Base-by-base conservation (phyloP, 2,329 filamentous ascomycete genomes). In the Aspergillus texensis region DNA sequence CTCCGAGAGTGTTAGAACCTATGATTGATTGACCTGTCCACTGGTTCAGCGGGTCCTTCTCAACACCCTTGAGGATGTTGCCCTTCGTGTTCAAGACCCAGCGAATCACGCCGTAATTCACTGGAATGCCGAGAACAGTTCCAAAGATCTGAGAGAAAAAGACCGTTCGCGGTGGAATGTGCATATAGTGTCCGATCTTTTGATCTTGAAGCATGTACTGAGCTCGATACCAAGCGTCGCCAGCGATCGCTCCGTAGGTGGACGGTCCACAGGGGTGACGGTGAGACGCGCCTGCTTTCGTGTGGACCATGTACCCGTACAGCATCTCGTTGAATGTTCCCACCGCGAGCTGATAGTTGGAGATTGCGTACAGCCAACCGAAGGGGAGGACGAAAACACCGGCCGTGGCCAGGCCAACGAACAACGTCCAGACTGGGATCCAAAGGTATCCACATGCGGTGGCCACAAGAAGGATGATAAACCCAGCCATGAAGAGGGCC, bases 121-220 rank as follows among this genome's bases (percentile, higher is more conserved):
- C 83, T 0, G 86, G 86, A 8, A 89, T 80, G 6, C 86, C 86
- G 48, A 89, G 78, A 9, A 86, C 74, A 19, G 84, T 85, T 4
- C 85, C 87, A 36, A 88, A 86, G 4, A 89, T 78, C 68, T 89
- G 86, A 1, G 84, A 85, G 71, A 88, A 86, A 76, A 89, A 88
- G 6, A 88, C 82, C 0, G 83, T 78, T 14, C 84, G 82, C 1
- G 86, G 86, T 0, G 86, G 85, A 0, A 89, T 80, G 59, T 89
- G 85, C 82, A 87, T 86, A 67, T 88, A 89, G 67, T 88, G 86
- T 0, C 86, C 86, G n/a, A 89, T 87, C 69, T 88, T 87, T 70
- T 86, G 84, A 68, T 89, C 87, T 68, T 89, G 86, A 0, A 88
- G 77, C 79, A 87, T 86, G 26, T 82, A 80, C 66, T 86, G 84